phyloP scores from a whole-genome alignment of 257 asterid genomes.

The Eustoma russellianum region DNA sequence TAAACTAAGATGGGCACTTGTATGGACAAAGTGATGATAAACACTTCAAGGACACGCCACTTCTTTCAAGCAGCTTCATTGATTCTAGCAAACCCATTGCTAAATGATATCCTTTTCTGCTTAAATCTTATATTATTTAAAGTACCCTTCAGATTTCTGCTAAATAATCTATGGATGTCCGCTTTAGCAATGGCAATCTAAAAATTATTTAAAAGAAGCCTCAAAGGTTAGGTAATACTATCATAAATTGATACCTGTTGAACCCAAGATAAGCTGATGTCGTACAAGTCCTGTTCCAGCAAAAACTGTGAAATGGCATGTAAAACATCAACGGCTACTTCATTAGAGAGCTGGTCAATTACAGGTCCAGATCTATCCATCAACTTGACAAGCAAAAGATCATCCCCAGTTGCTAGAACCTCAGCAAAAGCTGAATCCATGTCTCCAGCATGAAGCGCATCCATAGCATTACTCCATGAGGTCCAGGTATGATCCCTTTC shows the following conservation, averaged over 20 bases:
- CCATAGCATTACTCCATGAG: constrained; percentile 94
- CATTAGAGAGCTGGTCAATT: constrained; percentile 72
- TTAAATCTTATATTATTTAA: no score
- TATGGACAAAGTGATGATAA: no score
- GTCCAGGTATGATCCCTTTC: constrained; percentile 83
- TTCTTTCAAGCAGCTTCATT: no score
- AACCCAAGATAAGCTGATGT: constrained; percentile 78
- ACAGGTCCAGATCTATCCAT: constrained; percentile 97
- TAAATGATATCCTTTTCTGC: no score
- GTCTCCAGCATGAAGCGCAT: constrained; percentile 77
- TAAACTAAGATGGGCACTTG: no score
- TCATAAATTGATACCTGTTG: constrained; percentile 68
- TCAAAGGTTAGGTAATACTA: constrained; percentile 1
- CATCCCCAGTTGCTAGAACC: constrained; percentile 77
- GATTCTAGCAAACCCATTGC: no score
- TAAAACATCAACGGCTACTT: constrained; percentile 60
- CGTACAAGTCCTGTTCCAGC: constrained; percentile 60
- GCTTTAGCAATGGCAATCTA: no score
- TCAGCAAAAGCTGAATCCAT: constrained; percentile 85
- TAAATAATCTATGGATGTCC: no score
- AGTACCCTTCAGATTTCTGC: no score
- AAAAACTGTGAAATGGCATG: constrained; percentile 75
- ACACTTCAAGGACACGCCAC: no score
- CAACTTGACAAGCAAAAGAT: constrained; percentile 75
- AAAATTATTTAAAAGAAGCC: no score